A percentile compares a stretch with the other conserved stretches of the same genome.
phyloP scores from a whole-genome alignment of 2,329 filamentous ascomycete species.

The Macrophomina pseudophaseolina region DNA sequence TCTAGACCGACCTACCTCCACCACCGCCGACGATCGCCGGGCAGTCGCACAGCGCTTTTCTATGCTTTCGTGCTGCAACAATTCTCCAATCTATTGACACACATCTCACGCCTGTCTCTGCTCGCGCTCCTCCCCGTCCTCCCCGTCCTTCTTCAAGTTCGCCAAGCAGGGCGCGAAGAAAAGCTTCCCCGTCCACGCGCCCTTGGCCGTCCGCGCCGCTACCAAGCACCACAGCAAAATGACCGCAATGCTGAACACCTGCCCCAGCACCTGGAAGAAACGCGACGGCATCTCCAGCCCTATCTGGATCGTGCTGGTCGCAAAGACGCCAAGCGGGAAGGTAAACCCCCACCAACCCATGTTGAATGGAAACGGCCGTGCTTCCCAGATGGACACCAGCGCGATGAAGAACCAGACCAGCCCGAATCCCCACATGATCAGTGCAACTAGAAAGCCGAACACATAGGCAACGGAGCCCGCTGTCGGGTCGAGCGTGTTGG shows the following conservation, averaged over 20 bases:
- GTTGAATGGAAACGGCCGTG: constrained; percentile 56
- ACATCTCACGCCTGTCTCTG: constrained; percentile 5
- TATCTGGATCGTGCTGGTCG: constrained; percentile 48
- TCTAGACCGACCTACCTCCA: not conserved
- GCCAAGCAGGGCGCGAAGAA: constrained; percentile 57
- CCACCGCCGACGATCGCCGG: not conserved
- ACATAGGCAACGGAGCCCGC: constrained; percentile 61
- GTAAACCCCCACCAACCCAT: constrained; percentile 65
- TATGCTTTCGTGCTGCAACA: not conserved
- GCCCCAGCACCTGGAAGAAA: constrained; percentile 56
- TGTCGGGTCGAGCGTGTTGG: constrained; percentile 37
- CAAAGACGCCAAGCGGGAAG: constrained; percentile 60
- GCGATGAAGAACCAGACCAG: constrained; percentile 58
- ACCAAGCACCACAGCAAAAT: constrained; percentile 58
- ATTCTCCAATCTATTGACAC: not conserved
- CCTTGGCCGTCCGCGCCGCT: constrained; percentile 51
- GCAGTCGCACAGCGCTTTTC: not conserved
- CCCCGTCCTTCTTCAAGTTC: constrained; percentile 24
- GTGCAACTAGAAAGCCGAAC: constrained; percentile 55
- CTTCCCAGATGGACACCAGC: constrained; percentile 46
- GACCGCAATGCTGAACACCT: constrained; percentile 54
- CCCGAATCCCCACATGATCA: constrained; percentile 60
- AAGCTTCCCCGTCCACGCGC: constrained; percentile 51
- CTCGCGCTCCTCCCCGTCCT: constrained; percentile 9
- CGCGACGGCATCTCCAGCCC: constrained; percentile 54